Evolutionary conservation across 2,329 filamentous ascomycete genomes (phyloP).

Genomic region (Penicillium oxalicum): DNA sequence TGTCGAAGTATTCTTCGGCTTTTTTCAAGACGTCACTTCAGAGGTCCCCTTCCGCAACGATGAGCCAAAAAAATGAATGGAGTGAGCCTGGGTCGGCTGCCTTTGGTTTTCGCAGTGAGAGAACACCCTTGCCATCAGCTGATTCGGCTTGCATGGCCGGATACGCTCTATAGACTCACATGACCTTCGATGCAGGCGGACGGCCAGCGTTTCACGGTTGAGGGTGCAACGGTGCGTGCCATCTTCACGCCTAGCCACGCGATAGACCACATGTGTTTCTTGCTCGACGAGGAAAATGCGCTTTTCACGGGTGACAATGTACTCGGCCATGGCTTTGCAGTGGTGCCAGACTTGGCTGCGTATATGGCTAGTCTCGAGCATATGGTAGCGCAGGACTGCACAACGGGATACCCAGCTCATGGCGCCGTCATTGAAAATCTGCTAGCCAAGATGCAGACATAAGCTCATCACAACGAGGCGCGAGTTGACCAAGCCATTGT

Average conservation of each 20-base stretch:
- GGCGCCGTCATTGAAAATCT: conserved; percentile 36
- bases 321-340: conserved; percentile 53
- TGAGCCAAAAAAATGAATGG: too few relatives aligned
- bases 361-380: conserved; percentile 33
- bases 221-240: conserved; percentile 38
- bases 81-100: not conserved
- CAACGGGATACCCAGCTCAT: conserved; percentile 43
- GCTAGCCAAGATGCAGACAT: not conserved
- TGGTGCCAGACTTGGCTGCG: conserved; percentile 34
- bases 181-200: conserved; percentile 16
- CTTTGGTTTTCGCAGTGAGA: not conserved
- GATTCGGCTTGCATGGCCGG: too few relatives aligned
- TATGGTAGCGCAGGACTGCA: conserved; percentile 34
- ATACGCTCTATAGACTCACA: too few relatives aligned
- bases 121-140: too few relatives aligned
- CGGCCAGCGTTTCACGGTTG: conserved; percentile 33
- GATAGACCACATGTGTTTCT: conserved; percentile 67
- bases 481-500: conserved; percentile 30
- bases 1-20: too few relatives aligned
- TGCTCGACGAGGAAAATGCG: conserved; percentile 64
- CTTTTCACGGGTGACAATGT: conserved; percentile 80
- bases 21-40: too few relatives aligned
- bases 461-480: conserved; percentile 27
- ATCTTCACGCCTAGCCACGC: conserved; percentile 62
- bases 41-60: too few relatives aligned